Percentiles rank a stretch among this genome's conserved stretches.
These are phyloP conservation scores for Lagerstroemia fauriei DNA, from an alignment of 441 rosid species.

Conservation along the genomic window DNA sequence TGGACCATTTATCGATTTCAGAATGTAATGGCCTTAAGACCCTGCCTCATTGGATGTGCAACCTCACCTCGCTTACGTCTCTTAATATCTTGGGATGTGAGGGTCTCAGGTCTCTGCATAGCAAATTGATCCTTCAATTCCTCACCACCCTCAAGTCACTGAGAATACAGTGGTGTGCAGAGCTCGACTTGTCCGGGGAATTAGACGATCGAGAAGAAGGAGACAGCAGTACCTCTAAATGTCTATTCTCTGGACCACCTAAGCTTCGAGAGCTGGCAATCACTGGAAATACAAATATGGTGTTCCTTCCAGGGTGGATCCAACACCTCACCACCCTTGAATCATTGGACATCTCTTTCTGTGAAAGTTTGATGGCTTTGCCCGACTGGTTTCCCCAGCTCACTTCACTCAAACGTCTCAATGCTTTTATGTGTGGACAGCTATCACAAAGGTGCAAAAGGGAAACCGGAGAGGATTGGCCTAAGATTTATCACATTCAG, in stretches of 20 bases:
- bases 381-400: background rate
- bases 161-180: background rate
- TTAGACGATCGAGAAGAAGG: background rate
- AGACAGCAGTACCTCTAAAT: background rate
- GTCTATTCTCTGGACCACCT: background rate
- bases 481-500: background rate
- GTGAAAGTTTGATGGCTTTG: background rate
- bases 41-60: slow-evolving; percentile 8
- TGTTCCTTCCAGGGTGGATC: background rate
- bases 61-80: slow-evolving; percentile 1
- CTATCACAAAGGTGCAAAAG: background rate
- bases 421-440: background rate
- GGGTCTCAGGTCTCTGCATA: slow-evolving; percentile 1
- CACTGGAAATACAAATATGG: background rate
- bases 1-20: background rate
- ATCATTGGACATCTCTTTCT: background rate
- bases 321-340: background rate
- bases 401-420: background rate
- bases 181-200: background rate
- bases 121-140: background rate
- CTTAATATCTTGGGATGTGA: slow-evolving; percentile 2
- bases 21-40: slow-evolving; percentile 11
- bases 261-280: background rate
- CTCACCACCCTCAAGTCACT: slow-evolving; percentile 6
- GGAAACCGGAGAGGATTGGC: background rate